phyloP scores from a whole-genome alignment of 208 protist species.

The Acanthamoeba quina region DNA sequence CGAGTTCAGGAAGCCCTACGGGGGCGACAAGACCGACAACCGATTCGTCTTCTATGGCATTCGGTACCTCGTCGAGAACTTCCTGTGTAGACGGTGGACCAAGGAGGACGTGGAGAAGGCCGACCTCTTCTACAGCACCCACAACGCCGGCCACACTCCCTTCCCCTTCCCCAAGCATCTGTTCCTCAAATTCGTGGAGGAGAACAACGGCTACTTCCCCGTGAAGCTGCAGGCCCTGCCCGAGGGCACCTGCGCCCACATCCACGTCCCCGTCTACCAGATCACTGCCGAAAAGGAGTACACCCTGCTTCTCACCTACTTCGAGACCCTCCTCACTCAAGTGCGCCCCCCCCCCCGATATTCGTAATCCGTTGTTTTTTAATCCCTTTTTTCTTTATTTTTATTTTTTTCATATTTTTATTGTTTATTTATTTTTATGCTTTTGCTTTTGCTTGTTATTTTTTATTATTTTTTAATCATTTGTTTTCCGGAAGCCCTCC shows the following conservation, averaged over 20 bases:
- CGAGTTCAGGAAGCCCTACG: conserved; percentile 78
- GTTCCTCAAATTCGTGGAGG: conserved; percentile 77
- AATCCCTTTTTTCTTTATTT: neutral
- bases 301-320: conserved; percentile 76
- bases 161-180: conserved; percentile 79
- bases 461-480: neutral
- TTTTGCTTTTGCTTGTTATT: neutral
- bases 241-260: conserved; percentile 80
- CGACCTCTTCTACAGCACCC: conserved; percentile 76
- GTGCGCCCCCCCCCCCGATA: neutral
- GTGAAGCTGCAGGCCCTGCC: conserved; percentile 67
- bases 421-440: neutral
- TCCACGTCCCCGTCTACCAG: conserved; percentile 79
- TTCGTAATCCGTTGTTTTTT: neutral
- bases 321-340: conserved; percentile 80
- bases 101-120: conserved; percentile 74
- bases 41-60: conserved; percentile 82
- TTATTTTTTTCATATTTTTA: neutral
- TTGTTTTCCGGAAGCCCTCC: no score
- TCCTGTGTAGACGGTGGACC: conserved; percentile 75
- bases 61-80: conserved; percentile 78
- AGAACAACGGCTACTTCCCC: conserved; percentile 80
- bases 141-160: conserved; percentile 75
- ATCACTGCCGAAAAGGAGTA: conserved; percentile 80
- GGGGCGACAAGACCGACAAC: conserved; percentile 75